Percentiles rank a stretch among this genome's conserved stretches.
phyloP scores from a whole-genome alignment of 2,329 filamentous ascomycete species.

The Diplodia sapinea region DNA sequence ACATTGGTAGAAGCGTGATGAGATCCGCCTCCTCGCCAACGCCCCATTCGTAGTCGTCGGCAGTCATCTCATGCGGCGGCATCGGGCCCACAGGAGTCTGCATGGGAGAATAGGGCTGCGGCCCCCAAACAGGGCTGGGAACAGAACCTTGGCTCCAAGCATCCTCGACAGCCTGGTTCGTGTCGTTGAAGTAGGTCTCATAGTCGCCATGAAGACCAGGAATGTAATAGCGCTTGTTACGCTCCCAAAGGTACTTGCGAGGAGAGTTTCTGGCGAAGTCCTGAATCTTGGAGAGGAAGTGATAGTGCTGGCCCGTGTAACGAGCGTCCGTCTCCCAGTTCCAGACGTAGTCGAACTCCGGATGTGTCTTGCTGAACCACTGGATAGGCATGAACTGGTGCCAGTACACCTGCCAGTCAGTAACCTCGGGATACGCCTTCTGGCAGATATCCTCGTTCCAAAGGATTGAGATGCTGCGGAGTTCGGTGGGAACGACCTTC shows the following conservation, averaged over 20 bases:
- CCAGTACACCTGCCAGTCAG: conserved; percentile 58
- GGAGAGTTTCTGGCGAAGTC: conserved; percentile 61
- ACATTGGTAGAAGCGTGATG: conserved; percentile 90
- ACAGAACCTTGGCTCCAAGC: conserved; percentile 46
- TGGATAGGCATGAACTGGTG: conserved; percentile 75
- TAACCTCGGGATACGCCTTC: conserved; percentile 57
- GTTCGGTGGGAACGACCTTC: conserved; percentile 70
- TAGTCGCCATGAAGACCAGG: conserved; percentile 59
- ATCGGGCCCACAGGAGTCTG: conserved; percentile 79
- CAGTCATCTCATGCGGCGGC: conserved; percentile 74
- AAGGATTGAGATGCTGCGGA: conserved; percentile 71
- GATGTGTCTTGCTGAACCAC: conserved; percentile 75
- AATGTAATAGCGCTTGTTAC: conserved; percentile 62
- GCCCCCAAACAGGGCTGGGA: conserved; percentile 78
- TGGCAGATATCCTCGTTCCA: conserved; percentile 68
- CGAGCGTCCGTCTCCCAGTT: conserved; percentile 87
- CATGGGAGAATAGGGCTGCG: conserved; percentile 69
- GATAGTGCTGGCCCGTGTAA: conserved; percentile 81
- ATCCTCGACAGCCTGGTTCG: conserved; percentile 50
- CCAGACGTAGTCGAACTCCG: conserved; percentile 79
- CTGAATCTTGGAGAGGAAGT: conserved; percentile 71
- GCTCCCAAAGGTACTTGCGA: conserved; percentile 64
- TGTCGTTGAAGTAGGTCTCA: conserved; percentile 52
- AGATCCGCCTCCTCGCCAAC: conserved; percentile 89
- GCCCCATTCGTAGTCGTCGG: conserved; percentile 85